These are phyloP conservation scores for Silene vulgaris DNA, from an alignment of 179 eudicot species.

Conservation along the genomic window DNA sequence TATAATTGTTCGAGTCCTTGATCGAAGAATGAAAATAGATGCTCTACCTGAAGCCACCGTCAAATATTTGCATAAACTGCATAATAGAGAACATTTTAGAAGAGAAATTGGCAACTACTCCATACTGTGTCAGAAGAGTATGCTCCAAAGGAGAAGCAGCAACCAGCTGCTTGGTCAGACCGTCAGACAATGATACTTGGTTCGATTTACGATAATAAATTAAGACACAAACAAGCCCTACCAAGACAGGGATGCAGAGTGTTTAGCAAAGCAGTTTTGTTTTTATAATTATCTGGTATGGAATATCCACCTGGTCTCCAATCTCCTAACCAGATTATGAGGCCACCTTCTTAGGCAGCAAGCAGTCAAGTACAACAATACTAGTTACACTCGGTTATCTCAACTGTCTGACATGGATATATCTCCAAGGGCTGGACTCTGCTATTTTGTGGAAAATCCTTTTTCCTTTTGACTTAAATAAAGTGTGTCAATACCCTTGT, in stretches of 20 bases:
- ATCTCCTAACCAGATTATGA: slow-evolving; percentile 2
- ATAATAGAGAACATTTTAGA: background rate
- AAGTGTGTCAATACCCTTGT: background rate
- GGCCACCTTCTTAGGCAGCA: background rate
- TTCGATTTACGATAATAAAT: background rate
- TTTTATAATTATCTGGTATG: background rate
- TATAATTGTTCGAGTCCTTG: slow-evolving; percentile 41
- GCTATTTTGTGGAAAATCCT: background rate
- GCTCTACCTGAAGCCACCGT: slow-evolving; percentile 89
- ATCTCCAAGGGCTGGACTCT: background rate
- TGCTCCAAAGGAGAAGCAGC: slow-evolving; percentile 12
- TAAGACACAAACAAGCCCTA: background rate
- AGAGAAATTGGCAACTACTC: background rate
- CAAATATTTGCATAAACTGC: slow-evolving; percentile 80
- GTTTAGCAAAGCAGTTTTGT: background rate
- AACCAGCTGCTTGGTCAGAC: slow-evolving; percentile 1
- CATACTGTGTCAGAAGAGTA: background rate
- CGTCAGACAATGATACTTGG: background rate
- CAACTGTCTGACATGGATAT: background rate
- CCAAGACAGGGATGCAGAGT: too few species aligned
- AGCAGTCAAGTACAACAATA: background rate
- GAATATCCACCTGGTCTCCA: background rate
- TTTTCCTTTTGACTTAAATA: background rate
- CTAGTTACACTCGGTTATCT: background rate
- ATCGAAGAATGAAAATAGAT: slow-evolving; percentile 58